Evolutionary conservation across 73 alveolate genomes (phyloP).

Genomic region (Uronychia setigera): DNA sequence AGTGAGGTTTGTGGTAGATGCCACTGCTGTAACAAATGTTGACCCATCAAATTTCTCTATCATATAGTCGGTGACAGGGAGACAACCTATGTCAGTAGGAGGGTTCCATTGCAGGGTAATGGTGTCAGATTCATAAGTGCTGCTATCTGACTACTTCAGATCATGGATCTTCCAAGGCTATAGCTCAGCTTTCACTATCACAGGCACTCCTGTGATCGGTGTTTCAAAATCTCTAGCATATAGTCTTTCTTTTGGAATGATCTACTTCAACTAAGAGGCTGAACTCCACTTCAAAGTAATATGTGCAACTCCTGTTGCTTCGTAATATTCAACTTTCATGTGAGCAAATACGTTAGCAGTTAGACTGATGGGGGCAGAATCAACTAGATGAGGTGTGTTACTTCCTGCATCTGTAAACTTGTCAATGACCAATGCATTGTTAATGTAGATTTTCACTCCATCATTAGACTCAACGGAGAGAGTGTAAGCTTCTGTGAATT

Average conservation of each 20-base stretch:
- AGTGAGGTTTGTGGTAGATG: constrained; percentile 27
- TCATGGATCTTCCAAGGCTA: not conserved
- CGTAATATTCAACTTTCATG: constrained; percentile 65
- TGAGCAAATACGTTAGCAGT: constrained; percentile 45
- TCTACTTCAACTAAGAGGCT: constrained; percentile 47
- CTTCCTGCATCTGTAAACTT: constrained; percentile 57
- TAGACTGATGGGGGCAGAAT: constrained; percentile 30
- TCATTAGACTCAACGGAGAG: constrained; percentile 75
- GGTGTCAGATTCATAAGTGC: constrained; percentile 27
- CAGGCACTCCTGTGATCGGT: constrained; percentile 34
- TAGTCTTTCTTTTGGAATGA: constrained; percentile 63
- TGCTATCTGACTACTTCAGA: constrained; percentile 20
- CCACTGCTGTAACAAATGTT: constrained; percentile 6
- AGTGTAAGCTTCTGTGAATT: constrained; percentile 70
- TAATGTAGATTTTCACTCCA: constrained; percentile 75
- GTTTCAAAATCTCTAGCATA: constrained; percentile 24
- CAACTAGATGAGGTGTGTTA: constrained; percentile 35
- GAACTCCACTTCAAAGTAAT: constrained; percentile 58
- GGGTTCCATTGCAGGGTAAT: constrained; percentile 61
- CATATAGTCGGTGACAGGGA: constrained; percentile 53
- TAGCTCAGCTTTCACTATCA: not conserved
- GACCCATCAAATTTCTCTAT: constrained; percentile 43
- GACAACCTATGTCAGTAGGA: constrained; percentile 78
- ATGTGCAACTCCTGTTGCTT: constrained; percentile 62
- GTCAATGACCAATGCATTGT: constrained; percentile 71